Evolutionary conservation across 768 basidiomycete species (phyloP).

Genomic region (Serendipita sp.): DNA sequence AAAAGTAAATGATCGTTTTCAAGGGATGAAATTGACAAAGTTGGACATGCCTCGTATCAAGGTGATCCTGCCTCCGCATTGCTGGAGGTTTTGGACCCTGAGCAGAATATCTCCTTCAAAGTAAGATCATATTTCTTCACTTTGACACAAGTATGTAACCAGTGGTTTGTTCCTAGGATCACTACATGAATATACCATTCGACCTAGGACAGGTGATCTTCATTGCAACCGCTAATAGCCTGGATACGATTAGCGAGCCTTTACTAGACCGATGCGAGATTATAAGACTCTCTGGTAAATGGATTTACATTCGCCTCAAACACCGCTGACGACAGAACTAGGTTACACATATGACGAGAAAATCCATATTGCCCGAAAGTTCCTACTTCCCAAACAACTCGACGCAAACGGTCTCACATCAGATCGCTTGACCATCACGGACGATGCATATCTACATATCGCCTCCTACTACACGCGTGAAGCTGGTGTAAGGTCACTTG

Average conservation of each 20-base stretch:
- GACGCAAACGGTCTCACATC: conserved; percentile 54
- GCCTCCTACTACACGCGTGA: conserved; percentile 75
- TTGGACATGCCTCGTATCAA: conserved; percentile 65
- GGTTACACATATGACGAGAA: conserved; percentile 88
- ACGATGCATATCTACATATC: conserved; percentile 53
- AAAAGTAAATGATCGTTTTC: neutral
- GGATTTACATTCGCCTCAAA: too few species aligned
- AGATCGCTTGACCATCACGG: conserved; percentile 45
- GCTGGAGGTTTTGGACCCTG: conserved; percentile 84
- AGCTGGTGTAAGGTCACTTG: conserved; percentile 82
- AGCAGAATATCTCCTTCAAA: conserved; percentile 54
- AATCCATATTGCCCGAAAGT: conserved; percentile 70
- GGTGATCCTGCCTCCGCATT: conserved; percentile 85
- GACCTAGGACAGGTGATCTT: conserved; percentile 81
- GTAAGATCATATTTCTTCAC: neutral
- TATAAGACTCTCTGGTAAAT: conserved; percentile 56
- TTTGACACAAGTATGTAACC: neutral
- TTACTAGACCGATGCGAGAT: conserved; percentile 82
- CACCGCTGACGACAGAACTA: conserved; percentile 10
- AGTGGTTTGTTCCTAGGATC: conserved; percentile 37
- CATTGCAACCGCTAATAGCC: conserved; percentile 81
- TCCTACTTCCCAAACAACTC: conserved; percentile 81
- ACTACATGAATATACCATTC: conserved; percentile 79
- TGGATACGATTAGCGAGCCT: conserved; percentile 78
- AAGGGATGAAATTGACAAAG: conserved; percentile 81